Base-by-base conservation (phyloP, 139 green algal genomes). In the Chlorella sp. region DNA sequence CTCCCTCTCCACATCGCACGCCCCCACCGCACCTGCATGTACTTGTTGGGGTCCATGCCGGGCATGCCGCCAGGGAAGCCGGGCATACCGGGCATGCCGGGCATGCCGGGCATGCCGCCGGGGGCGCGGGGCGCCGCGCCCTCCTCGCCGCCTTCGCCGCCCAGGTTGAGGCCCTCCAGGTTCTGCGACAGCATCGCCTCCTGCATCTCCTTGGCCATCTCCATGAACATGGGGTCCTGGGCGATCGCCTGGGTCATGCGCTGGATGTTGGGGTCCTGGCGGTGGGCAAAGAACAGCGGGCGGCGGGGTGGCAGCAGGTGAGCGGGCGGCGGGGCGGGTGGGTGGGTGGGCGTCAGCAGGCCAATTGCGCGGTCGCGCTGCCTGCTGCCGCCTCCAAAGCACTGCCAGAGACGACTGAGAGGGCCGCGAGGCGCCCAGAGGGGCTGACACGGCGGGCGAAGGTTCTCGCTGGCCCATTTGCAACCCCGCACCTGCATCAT, bases 181-280 rank as follows among this genome's bases (percentile, higher is more conserved):
- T 32, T 41, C 41, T 75, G 65, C 16, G 51, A 28, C 51, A 88
- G 76, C 83, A 88, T 88, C 14, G 58, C 64, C 83, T 90, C 83
- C 76, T 90, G 87, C 83, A 90, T 86, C 70, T 88, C 83, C 68
- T 86, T 86, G 36, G 87, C 87, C 77, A 90, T 88, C 70, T 88
- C 83, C 76, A 86, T 67, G 41, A 90, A 90, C 44, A 81, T 72
- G 13, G 87, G 87, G 76, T 90, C 87, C 30, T 88, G 70, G 28
- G 87, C 41, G 17, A 90, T 88, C 7, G 87, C 83, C 86, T 90
- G 68, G 40, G 87, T 90, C 87, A 90, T 90, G 76, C 83, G 87
- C 67, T 84, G 87, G 78, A 90, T 88, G 69, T 86, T 86, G 34
- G 87, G 87, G 86, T 90, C 84, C 87, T 90, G 87, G 68, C 38